A percentile compares a stretch with the other conserved stretches of the same genome.
Conservation (phyloP, 2,329 filamentous ascomycete species). For the Fusarium humuli region DNA sequence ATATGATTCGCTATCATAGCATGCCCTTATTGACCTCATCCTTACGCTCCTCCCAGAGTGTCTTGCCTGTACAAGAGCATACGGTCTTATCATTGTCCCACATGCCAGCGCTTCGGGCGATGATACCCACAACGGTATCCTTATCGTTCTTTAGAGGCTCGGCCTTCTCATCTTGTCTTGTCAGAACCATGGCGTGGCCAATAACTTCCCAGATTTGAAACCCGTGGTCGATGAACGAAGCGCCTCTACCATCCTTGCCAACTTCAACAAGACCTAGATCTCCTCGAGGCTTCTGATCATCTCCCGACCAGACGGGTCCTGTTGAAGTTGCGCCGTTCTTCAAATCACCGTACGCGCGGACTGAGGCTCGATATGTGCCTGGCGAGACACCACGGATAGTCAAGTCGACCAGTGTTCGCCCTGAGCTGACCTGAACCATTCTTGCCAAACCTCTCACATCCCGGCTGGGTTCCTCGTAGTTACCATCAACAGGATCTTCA, state of each 20-base stretch:
- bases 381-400: constrained; percentile 84
- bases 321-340: constrained; percentile 84
- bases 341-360: constrained; percentile 89
- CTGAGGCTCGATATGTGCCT: constrained; percentile 84
- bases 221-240: constrained; percentile 81
- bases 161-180: constrained; percentile 66
- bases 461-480: constrained; percentile 56
- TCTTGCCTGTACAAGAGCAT: constrained; percentile 97
- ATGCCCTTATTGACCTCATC: constrained; percentile 92
- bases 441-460: constrained; percentile 87
- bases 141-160: constrained; percentile 77
- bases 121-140: constrained; percentile 90
- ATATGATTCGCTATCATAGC: constrained; percentile 66
- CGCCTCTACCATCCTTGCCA: constrained; percentile 78
- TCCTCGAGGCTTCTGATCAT: constrained; percentile 58
- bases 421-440: constrained; percentile 89
- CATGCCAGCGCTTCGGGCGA: constrained; percentile 94
- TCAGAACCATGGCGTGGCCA: constrained; percentile 89
- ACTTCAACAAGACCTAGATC: constrained; percentile 82
- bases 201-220: constrained; percentile 97
- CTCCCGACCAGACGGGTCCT: constrained; percentile 81
- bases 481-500: constrained; percentile 66
- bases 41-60: constrained; percentile 94
- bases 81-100: constrained; percentile 99
- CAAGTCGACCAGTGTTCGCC: constrained; percentile 85